Conservation (phyloP, 2,329 filamentous ascomycete genomes). For the Aspergillus sp. region DNA sequence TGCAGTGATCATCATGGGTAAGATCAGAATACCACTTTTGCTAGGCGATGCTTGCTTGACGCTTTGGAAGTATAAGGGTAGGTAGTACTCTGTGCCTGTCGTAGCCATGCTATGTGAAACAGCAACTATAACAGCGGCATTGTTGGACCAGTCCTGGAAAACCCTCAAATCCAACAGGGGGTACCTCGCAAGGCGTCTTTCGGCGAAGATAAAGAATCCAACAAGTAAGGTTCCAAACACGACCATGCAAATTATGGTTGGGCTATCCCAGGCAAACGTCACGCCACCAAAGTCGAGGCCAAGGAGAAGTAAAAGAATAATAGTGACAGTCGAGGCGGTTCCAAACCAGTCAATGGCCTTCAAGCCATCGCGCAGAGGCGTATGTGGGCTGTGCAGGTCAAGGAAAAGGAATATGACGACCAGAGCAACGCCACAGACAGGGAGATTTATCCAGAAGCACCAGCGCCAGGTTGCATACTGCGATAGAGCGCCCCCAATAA, state of each 20-base stretch:
- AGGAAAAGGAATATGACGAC: constrained; percentile 41
- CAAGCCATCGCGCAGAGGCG: constrained; percentile 47
- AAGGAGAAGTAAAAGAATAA: constrained; percentile 52
- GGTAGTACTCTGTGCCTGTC: constrained; percentile 54
- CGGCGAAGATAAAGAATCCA: constrained; percentile 57
- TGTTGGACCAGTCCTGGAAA: constrained; percentile 55
- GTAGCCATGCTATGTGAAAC: constrained; percentile 45
- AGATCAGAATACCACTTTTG: constrained; percentile 55
- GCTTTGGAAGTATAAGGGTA: constrained; percentile 73
- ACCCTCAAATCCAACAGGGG: constrained; percentile 66
- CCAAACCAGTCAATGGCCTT: constrained; percentile 56
- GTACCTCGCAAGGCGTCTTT: constrained; percentile 61
- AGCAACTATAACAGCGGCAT: constrained; percentile 53
- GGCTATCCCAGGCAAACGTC: constrained; percentile 52
- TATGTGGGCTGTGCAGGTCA: constrained; percentile 56
- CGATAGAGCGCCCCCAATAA: constrained; percentile 53
- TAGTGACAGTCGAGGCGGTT: constrained; percentile 48
- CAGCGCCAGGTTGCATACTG: constrained; percentile 48
- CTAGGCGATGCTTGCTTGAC: constrained; percentile 61
- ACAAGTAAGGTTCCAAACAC: constrained; percentile 50
- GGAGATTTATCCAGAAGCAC: constrained; percentile 55
- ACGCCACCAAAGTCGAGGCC: constrained; percentile 56
- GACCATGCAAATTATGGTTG: constrained; percentile 55
- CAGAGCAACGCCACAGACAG: constrained; percentile 50
- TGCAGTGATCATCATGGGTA: constrained; percentile 56